Evolutionary conservation across 768 basidiomycete species (phyloP).

Genomic region (Phylloporus sp.): DNA sequence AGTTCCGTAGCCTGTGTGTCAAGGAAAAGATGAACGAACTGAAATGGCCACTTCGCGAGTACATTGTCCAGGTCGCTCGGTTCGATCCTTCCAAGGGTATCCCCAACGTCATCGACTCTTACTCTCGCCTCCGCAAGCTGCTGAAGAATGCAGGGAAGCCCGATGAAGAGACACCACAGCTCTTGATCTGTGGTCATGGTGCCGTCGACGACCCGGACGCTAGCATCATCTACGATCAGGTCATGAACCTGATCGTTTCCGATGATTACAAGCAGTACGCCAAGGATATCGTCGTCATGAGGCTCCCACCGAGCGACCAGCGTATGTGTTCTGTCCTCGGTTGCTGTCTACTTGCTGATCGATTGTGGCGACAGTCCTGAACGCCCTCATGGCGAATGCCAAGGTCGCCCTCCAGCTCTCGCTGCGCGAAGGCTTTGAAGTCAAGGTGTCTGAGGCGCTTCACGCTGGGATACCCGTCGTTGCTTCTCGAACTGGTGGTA

Average conservation of each 20-base stretch:
- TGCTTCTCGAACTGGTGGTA: conserved; percentile 82
- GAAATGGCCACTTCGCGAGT: conserved; percentile 75
- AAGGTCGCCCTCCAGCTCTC: conserved; percentile 90
- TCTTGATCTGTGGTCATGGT: conserved; percentile 85
- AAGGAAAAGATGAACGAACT: conserved; percentile 81
- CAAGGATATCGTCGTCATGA: conserved; percentile 71
- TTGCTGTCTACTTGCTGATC: conserved; percentile 4
- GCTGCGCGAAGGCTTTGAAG: conserved; percentile 93
- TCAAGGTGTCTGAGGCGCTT: conserved; percentile 94
- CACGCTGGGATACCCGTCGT: conserved; percentile 86
- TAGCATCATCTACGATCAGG: conserved; percentile 82
- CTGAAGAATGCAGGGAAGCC: conserved; percentile 43
- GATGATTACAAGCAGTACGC: conserved; percentile 49
- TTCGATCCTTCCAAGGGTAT: conserved; percentile 90
- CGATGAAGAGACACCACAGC: conserved; percentile 58
- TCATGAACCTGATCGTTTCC: conserved; percentile 54
- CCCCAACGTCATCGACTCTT: conserved; percentile 81
- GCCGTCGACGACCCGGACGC: conserved; percentile 95
- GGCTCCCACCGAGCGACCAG: conserved; percentile 78
- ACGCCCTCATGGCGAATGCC: conserved; percentile 83
- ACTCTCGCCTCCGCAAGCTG: conserved; percentile 72
- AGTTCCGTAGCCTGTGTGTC: conserved; percentile 70
- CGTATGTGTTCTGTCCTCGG: conserved; percentile 40
- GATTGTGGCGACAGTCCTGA: conserved; percentile 51
- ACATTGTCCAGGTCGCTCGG: conserved; percentile 88